Evolutionary conservation across 345 rosid genomes (phyloP).

Genomic region (Melaleuca quinquenervia): DNA sequence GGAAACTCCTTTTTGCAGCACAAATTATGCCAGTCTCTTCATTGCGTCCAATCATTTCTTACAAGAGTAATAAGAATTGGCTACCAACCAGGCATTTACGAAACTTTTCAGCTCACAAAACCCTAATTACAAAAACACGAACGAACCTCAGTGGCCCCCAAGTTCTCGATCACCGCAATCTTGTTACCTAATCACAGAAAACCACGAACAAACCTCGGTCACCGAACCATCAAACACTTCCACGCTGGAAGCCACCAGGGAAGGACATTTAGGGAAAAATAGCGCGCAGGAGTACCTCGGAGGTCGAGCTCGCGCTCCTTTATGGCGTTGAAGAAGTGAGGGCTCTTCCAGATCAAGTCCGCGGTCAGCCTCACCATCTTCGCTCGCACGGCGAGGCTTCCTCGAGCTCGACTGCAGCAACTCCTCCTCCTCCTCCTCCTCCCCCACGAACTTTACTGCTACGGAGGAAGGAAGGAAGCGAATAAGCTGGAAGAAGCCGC

Average conservation of each 20-base stretch:
- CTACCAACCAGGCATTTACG: not conserved
- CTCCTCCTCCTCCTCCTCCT: not conserved
- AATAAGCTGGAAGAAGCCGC: not conserved
- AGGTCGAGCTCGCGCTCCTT: conserved; percentile 97
- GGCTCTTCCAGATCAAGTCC: conserved; percentile 96
- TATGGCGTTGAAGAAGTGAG: conserved; percentile 97
- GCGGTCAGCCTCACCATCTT: conserved; percentile 96
- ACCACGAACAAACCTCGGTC: not conserved
- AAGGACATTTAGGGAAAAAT: not conserved
- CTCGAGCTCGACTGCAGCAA: not conserved
- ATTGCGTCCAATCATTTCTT: not conserved
- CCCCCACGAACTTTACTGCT: not conserved
- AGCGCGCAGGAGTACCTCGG: conserved; percentile 35
- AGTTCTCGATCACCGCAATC: conserved; percentile 91
- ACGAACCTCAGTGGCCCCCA: conserved; percentile 98
- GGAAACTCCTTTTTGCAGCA: not conserved
- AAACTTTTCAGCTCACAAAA: not conserved
- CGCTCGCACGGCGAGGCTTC: not conserved
- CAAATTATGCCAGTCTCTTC: not conserved
- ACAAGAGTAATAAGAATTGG: not conserved
- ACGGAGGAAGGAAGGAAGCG: not conserved
- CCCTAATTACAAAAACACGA: not conserved
- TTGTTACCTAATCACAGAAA: conserved; percentile 48
- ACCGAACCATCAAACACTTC: not conserved
- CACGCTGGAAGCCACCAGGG: not conserved